A percentile compares a stretch with the other conserved stretches of the same genome.
phyloP scores from a whole-genome alignment of 352 stramenopile genomes.

The Globisporangium paroecandrum region DNA sequence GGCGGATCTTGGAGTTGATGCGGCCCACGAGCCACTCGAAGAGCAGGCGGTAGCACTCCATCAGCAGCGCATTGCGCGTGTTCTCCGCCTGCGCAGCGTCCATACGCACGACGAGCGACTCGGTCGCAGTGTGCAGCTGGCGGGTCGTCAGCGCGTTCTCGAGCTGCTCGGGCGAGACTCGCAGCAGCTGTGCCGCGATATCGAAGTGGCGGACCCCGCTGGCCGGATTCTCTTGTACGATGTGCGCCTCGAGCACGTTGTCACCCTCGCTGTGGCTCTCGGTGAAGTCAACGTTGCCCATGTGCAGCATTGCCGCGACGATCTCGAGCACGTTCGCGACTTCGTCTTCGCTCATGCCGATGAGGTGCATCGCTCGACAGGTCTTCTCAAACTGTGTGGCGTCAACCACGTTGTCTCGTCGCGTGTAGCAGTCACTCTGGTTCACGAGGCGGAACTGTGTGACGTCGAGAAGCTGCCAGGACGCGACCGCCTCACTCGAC shows the following conservation, averaged over 20 bases:
- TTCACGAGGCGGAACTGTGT: slow-evolving; percentile 63
- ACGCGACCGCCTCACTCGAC: slow-evolving; percentile 11
- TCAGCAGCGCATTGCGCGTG: slow-evolving; percentile 87
- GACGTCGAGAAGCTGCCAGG: slow-evolving; percentile 34
- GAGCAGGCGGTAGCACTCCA: slow-evolving; percentile 90
- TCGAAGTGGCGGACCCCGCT: slow-evolving; percentile 35
- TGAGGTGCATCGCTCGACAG: slow-evolving; percentile 65
- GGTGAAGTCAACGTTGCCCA: slow-evolving; percentile 82
- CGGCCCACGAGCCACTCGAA: slow-evolving; percentile 94
- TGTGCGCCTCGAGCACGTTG: slow-evolving; percentile 25
- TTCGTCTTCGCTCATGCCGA: slow-evolving; percentile 64
- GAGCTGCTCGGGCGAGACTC: slow-evolving; percentile 50
- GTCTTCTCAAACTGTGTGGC: slow-evolving; percentile 59
- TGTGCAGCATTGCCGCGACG: slow-evolving; percentile 80
- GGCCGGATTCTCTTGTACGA: slow-evolving; percentile 5
- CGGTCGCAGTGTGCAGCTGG: slow-evolving; percentile 57
- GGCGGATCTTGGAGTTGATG: slow-evolving; percentile 87
- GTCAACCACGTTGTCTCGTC: slow-evolving; percentile 69
- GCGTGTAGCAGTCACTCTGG: slow-evolving; percentile 63
- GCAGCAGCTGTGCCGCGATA: slow-evolving; percentile 52
- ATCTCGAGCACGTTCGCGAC: slow-evolving; percentile 66
- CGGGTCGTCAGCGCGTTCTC: slow-evolving; percentile 62
- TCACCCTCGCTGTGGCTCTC: slow-evolving; percentile 18
- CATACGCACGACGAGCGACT: slow-evolving; percentile 69
- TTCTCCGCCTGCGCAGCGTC: slow-evolving; percentile 65